These are phyloP conservation scores for Nicotiana obtusifolia DNA, from an alignment of 257 asterid species.

Conservation along the genomic window DNA sequence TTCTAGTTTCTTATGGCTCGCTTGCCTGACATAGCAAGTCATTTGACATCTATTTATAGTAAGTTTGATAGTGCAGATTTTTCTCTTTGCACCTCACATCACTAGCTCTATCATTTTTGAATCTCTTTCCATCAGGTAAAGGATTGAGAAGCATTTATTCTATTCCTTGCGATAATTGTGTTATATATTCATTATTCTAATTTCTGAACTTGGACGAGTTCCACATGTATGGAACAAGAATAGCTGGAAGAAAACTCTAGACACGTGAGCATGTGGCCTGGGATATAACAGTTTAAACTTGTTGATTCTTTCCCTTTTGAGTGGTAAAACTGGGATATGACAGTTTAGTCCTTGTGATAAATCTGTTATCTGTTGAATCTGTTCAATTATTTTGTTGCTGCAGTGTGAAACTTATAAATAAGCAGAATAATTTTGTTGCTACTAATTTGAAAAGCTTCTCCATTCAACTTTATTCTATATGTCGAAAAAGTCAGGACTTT, in stretches of 20 bases:
- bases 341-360: too few species aligned
- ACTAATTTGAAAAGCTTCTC: neutral
- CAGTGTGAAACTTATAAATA: too few species aligned
- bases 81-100: slow-evolving; percentile 1
- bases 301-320: neutral
- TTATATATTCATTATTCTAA: neutral
- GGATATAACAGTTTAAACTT: neutral
- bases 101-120: neutral
- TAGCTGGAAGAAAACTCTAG: slow-evolving; percentile 1
- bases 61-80: neutral
- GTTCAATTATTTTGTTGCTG: too few species aligned
- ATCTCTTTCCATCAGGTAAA: neutral
- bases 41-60: neutral
- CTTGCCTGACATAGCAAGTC: neutral
- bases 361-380: too few species aligned
- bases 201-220: neutral
- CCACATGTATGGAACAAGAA: neutral
- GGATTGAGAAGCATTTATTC: neutral
- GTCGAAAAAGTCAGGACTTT: too few species aligned
- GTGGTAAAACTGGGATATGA: neutral
- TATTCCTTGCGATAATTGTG: neutral
- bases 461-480: neutral
- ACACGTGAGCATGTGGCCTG: neutral
- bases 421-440: neutral
- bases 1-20: neutral